Base-by-base conservation (phyloP, 2,329 filamentous ascomycete species). In the Chrysoporthe cubensis region DNA sequence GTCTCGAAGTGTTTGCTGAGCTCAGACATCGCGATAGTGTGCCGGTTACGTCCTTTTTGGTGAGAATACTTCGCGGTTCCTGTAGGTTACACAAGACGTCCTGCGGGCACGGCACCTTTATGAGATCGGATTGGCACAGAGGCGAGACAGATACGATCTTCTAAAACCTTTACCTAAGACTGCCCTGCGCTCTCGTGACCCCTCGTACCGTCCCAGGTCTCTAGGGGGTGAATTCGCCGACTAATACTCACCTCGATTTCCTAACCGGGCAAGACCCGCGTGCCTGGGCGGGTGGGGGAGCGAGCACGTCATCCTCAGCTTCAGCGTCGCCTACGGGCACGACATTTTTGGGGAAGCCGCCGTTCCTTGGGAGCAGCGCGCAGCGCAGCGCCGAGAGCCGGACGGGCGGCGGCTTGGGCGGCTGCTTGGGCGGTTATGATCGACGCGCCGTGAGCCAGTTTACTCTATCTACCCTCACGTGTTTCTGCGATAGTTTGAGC, bases 1-100 rank as follows among this genome's bases (percentile, higher is more conserved):
- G 92, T 96, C 84, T 95, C 92, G 74, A 96, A 96, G 79, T 90
- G 87, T 73, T 84, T 84, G 79, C 82, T 84, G 54, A 84, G 75
- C 68, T 85, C 82, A 52, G 82, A 75, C 82, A 84, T 84, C 70
- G 69, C 73, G 71, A 64, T 32, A 42, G 48, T 34, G 52, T 37
- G 18, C 26, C 52, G 59, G 62, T 34, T 46, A 54, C 8, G 40
- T 21, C 21, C 13, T 37, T 14, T 57, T 7, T 3, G 13, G 16
- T 26, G 34, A 3, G 13, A 11, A 9, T 50, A 11, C 44, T 48
- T 16, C 14, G 34, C 14, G 18, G 37, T 9, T 40, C 18, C 18
- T n/a, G 26, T 9, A 16, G 34, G 46, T 37, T 18, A 34, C 21
- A 61, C 26, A 60, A 62, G 16, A 44, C 56, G 16, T 3, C 34